Evolutionary conservation across 805 yeast genomes (phyloP).

Genomic region (Nakazawaea molendinolei): DNA sequence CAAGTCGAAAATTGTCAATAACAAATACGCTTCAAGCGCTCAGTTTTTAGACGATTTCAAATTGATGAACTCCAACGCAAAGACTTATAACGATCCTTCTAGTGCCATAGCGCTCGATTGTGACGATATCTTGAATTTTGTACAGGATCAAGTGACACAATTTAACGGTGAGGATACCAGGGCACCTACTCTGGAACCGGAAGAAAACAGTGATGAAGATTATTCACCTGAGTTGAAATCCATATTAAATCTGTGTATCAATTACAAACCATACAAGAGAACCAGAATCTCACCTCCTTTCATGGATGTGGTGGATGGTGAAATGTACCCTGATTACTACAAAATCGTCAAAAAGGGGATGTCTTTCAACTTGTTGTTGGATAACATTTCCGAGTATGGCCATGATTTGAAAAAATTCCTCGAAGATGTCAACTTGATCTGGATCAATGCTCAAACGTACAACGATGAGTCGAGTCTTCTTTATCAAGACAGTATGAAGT

Average conservation of each 20-base stretch:
- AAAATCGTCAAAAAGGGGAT: conserved; percentile 67
- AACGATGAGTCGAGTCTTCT: conserved; percentile 71
- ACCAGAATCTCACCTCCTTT: conserved; percentile 64
- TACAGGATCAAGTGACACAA: conserved; percentile 40
- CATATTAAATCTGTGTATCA: conserved; percentile 33
- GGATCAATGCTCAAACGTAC: conserved; percentile 71
- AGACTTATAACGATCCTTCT: conserved; percentile 60
- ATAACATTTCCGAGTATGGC: conserved; percentile 45
- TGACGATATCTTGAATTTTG: conserved; percentile 45
- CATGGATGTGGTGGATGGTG: conserved; percentile 62
- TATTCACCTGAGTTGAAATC: conserved; percentile 17
- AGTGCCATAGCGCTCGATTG: conserved; percentile 67
- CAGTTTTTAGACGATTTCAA: conserved; percentile 56
- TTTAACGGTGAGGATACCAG: conserved; percentile 20
- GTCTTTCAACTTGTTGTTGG: conserved; percentile 55
- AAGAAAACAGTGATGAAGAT: conserved; percentile 2
- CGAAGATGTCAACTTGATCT: conserved; percentile 54
- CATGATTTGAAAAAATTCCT: conserved; percentile 51
- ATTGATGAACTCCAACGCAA: conserved; percentile 65
- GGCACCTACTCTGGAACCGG: neutral
- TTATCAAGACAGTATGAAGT: conserved; percentile 59
- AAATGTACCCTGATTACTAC: conserved; percentile 76
- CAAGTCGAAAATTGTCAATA: conserved; percentile 34
- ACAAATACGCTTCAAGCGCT: conserved; percentile 29
- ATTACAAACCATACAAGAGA: conserved; percentile 39